These are phyloP conservation scores for Fusarium keratoplasticum DNA, from an alignment of 2,329 filamentous ascomycete species.

Conservation along the genomic window DNA sequence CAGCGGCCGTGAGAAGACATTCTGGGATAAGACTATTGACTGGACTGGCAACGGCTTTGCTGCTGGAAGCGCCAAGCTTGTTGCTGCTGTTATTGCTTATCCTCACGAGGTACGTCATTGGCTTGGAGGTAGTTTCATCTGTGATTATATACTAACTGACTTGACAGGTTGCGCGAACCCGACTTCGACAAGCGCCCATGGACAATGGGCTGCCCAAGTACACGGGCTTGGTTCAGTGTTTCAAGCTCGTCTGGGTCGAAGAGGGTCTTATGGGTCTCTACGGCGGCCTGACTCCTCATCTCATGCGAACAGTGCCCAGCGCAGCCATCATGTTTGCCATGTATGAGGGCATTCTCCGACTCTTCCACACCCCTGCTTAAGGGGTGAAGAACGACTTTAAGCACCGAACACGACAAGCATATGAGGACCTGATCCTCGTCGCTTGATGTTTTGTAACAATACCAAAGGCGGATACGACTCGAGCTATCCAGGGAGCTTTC, in stretches of 20 bases:
- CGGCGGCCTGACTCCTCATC: constrained; percentile 90
- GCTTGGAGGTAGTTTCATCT: not conserved
- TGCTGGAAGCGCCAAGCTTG: constrained; percentile 85
- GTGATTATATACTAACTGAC: not conserved
- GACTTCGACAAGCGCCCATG: constrained; percentile 85
- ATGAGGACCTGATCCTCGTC: not conserved
- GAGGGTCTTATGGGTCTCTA: constrained; percentile 90
- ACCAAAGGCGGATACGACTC: not conserved
- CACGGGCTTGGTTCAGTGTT: constrained; percentile 88
- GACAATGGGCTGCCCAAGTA: constrained; percentile 82
- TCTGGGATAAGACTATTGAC: constrained; percentile 80
- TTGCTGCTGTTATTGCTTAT: constrained; percentile 88
- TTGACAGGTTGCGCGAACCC: constrained; percentile 79
- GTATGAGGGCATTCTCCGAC: constrained; percentile 71
- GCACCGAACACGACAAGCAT: not conserved
- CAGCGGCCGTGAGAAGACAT: constrained; percentile 71
- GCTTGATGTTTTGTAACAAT: constrained; percentile 23
- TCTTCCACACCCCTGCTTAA: constrained; percentile 56
- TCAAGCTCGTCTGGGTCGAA: constrained; percentile 87
- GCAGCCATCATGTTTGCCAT: constrained; percentile 98
- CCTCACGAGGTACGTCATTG: constrained; percentile 81
- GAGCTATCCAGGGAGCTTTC: not conserved
- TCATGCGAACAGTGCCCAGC: constrained; percentile 90
- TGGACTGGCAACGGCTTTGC: constrained; percentile 84
- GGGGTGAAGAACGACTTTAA: not conserved